Evolutionary conservation across 768 basidiomycete species (phyloP), one percentile per base, ranked within the genome.

Genomic region (Hortiboletus campestris): DNA sequence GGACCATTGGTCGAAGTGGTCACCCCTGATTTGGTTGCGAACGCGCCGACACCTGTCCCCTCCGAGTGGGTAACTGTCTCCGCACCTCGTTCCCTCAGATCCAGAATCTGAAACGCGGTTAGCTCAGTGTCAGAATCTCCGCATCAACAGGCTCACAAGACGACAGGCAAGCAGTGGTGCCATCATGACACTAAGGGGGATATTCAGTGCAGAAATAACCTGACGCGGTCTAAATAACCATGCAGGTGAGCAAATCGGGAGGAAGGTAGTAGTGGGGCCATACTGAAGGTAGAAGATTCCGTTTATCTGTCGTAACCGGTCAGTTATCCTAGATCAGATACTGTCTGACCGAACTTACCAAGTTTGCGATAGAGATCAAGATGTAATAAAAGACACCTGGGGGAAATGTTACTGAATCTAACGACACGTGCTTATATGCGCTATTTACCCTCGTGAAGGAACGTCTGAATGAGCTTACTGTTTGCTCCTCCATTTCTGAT

Each of bases 201-300:
- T 91, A 62, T 89, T 89, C 65, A 91, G 85, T 17, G 89, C 89
- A 22, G 89, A 90, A 60, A 91, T 89, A 20, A 82, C 86, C 71
- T 89, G 88, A 53, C 85, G 87, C 47, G 88, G 89, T 75, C 88
- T 91, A 40, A 42, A 40, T 34, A 31, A 9, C 53, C 41, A 60
- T 49, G 62, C 41, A 34, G 49, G 61, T 59, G 47, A 59, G 47
- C 28, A 58, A 40, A 53, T 46, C 6, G 0, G 12, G 11, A 19
- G 31, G 17, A 31, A 28, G 41, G 25, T 6, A 14, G n/a, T 36
- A 25, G 19, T 49, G 8, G 42, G 53, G 7, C 52, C 85, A 60
- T 61, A 89, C 88, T 91, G 89, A n/a, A 91, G 80, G 69, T 91
- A 91, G 68, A 91, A 91, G 35, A 91, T 85, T 41, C 89, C 89